Percentiles rank a stretch among this genome's conserved stretches.
These are phyloP conservation scores for Trichoderma gamsii DNA, from an alignment of 495 filamentous ascomycete genomes.

Conservation along the genomic window DNA sequence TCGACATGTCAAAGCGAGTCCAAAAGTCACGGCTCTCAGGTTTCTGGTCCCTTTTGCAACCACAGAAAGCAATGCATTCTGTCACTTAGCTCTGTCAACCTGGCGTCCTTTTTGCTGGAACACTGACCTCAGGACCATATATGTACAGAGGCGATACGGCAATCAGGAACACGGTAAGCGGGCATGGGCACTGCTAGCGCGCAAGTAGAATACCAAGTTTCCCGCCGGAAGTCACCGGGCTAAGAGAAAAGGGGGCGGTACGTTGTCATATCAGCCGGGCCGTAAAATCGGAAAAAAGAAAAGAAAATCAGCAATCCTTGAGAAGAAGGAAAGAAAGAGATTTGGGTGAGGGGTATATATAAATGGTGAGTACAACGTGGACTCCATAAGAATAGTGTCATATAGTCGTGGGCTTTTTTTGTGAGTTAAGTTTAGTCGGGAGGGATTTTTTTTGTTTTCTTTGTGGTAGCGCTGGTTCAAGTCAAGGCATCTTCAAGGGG, in stretches of 20 bases:
- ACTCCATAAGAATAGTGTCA: conserved; percentile 11
- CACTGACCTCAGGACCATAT: conserved; percentile 4
- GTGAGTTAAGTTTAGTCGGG: background rate
- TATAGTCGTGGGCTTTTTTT: conserved; percentile 10
- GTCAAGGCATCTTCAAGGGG: conserved; percentile 1
- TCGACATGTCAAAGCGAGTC: conserved; percentile 2
- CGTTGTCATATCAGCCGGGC: conserved; percentile 9
- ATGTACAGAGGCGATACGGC: conserved; percentile 1
- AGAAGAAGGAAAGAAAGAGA: background rate
- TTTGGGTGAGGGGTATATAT: conserved; percentile 7
- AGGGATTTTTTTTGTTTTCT: background rate
- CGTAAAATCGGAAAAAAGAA: background rate
- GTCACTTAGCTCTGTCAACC: conserved; percentile 3
- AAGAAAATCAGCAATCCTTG: background rate
- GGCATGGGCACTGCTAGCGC: background rate
- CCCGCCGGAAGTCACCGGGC: background rate
- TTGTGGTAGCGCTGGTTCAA: background rate
- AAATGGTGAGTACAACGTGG: conserved; percentile 7
- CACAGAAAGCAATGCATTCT: background rate
- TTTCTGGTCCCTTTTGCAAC: background rate
- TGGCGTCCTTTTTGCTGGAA: background rate
- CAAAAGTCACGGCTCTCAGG: conserved; percentile 6
- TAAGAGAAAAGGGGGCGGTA: background rate
- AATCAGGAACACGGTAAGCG: conserved; percentile 4
- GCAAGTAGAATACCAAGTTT: background rate